Conservation (phyloP, 331 rosid genomes). For the Ulmus americana region DNA sequence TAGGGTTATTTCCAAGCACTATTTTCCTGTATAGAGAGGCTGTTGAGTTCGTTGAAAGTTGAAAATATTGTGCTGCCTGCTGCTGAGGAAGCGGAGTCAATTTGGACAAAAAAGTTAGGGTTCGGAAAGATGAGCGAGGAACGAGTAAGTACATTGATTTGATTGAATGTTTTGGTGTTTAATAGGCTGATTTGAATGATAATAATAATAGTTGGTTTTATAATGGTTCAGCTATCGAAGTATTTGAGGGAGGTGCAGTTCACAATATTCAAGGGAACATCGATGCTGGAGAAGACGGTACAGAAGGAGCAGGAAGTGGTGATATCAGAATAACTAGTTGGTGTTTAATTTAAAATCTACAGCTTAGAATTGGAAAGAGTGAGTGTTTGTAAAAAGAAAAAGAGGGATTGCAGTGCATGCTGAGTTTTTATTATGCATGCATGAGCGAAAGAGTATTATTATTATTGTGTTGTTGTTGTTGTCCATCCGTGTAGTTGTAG, state of each 20-base stretch:
- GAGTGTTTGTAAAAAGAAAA: conserved; percentile 16
- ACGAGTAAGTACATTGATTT: conserved; percentile 42
- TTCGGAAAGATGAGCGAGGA: conserved; percentile 83
- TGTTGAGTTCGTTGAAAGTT: conserved; percentile 68
- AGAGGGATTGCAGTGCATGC: conserved; percentile 48
- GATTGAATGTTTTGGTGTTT: not conserved
- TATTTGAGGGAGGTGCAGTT: conserved; percentile 83
- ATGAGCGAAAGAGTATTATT: conserved; percentile 13
- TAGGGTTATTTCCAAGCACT: conserved; percentile 95
- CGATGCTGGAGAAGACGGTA: conserved; percentile 87
- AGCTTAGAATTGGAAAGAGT: conserved; percentile 23
- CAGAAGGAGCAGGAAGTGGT: conserved; percentile 6
- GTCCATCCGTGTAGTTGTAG: not conserved
- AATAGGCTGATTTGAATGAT: not conserved
- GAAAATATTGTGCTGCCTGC: conserved; percentile 96
- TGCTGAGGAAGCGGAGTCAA: conserved; percentile 93
- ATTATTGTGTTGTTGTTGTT: not conserved
- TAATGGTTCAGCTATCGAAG: conserved; percentile 49
- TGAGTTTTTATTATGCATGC: conserved; percentile 61
- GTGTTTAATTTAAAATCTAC: not conserved
- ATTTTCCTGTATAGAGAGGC: conserved; percentile 77
- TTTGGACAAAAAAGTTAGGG: conserved; percentile 92
- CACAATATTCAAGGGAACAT: conserved; percentile 82
- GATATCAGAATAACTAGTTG: conserved; percentile 28
- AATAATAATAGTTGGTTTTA: conserved; percentile 21